Conservation (phyloP, 2,329 filamentous ascomycete genomes). For the Aspergillus felis region DNA sequence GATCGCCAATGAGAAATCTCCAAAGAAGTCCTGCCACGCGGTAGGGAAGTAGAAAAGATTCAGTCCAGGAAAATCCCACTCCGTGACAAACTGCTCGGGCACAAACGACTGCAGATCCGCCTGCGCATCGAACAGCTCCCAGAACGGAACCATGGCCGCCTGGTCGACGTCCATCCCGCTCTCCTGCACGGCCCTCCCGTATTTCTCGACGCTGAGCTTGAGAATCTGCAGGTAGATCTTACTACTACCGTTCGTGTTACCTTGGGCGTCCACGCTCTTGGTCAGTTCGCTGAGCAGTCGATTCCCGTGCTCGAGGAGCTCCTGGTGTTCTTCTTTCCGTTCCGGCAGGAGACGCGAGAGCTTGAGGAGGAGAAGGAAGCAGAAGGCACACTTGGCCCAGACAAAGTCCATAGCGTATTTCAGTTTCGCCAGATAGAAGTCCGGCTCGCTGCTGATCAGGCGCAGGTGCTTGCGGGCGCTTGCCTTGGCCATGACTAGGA, state of each 20-base stretch:
- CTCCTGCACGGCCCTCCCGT: conserved; percentile 43
- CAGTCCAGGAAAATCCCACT: conserved; percentile 56
- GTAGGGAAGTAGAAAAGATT: conserved; percentile 49
- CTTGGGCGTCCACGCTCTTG: conserved; percentile 23
- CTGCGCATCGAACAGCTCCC: conserved; percentile 37
- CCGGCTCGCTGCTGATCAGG: conserved; percentile 45
- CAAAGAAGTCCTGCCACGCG: conserved; percentile 47
- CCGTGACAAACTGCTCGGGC: conserved; percentile 54
- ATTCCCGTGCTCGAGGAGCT: conserved; percentile 43
- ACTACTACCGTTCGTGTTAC: conserved; percentile 37
- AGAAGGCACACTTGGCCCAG: conserved; percentile 57
- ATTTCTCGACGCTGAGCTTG: conserved; percentile 49
- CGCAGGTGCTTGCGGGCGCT: conserved; percentile 50
- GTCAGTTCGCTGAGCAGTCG: conserved; percentile 42
- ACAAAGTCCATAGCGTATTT: conserved; percentile 56
- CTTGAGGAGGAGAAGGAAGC: conserved; percentile 53
- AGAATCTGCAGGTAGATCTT: conserved; percentile 51
- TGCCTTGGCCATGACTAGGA: conserved; percentile 49
- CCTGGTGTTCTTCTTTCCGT: conserved; percentile 33
- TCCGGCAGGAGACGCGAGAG: conserved; percentile 49
- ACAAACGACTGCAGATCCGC: conserved; percentile 52
- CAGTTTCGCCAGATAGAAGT: conserved; percentile 49
- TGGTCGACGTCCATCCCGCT: conserved; percentile 19
- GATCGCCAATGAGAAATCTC: conserved; percentile 37
- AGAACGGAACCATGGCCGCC: conserved; percentile 21